Conservation (phyloP, 192 early-diverging fungal species). For the Coemansia sp. region DNA sequence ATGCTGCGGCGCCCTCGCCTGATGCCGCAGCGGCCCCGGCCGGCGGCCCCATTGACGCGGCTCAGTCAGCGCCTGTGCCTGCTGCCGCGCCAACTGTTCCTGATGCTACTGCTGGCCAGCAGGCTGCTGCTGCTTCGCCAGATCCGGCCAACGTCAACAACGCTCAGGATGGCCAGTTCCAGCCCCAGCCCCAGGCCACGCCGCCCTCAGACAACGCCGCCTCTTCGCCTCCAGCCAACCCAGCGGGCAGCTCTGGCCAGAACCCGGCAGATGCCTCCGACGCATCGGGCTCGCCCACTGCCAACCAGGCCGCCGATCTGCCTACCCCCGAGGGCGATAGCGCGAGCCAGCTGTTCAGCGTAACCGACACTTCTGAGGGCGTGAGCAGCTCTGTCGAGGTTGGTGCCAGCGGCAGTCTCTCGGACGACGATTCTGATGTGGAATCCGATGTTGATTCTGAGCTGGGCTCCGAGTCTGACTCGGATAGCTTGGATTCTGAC, state of each 20-base stretch:
- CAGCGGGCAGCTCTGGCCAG: conserved; percentile 2
- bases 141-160: not conserved
- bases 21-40: not conserved
- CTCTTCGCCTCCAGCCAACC: not conserved
- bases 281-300: not conserved
- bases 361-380: not conserved
- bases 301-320: not conserved
- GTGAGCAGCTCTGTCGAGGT: not conserved
- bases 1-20: not conserved
- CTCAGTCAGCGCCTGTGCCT: not conserved
- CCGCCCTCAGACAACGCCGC: conserved; percentile 5
- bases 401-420: not conserved
- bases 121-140: not conserved
- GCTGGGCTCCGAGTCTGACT: not conserved
- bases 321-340: not conserved
- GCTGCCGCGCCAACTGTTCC: conserved; percentile 11
- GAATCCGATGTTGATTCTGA: too few relatives aligned
- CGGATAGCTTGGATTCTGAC: not conserved
- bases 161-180: not conserved
- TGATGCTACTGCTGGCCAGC: conserved; percentile 1
- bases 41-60: not conserved
- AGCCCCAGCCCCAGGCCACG: conserved; percentile 3
- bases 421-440: too few relatives aligned
- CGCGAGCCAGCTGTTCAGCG: not conserved
- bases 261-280: not conserved